A percentile compares a stretch with the other conserved stretches of the same genome.
These are phyloP conservation scores for Penicillium lagena DNA, from an alignment of 495 filamentous ascomycete genomes.

Conservation along the genomic window DNA sequence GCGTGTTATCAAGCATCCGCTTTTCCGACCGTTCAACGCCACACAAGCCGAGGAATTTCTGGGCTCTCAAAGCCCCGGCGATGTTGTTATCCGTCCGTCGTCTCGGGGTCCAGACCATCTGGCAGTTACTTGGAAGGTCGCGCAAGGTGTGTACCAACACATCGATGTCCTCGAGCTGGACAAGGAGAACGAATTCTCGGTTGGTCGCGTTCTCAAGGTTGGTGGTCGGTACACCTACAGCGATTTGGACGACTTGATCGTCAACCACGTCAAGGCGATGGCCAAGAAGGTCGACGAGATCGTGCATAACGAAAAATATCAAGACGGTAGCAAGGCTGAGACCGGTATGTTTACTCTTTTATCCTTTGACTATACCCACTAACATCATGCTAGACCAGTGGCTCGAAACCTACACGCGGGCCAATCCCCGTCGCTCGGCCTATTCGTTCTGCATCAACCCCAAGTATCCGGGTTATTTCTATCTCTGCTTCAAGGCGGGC, in stretches of 20 bases:
- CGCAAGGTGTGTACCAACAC: constrained; percentile 89
- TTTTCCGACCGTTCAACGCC: constrained; percentile 89
- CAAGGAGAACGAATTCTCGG: constrained; percentile 93
- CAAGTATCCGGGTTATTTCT: constrained; percentile 91
- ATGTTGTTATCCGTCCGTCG: constrained; percentile 90
- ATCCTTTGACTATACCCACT: constrained; percentile 13
- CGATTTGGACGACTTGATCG: constrained; percentile 95
- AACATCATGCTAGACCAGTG: constrained; percentile 66
- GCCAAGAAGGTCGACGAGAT: constrained; percentile 96
- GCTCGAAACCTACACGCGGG: constrained; percentile 90
- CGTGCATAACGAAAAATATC: constrained; percentile 86
- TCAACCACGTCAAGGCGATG: constrained; percentile 95
- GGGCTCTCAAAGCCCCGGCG: constrained; percentile 73
- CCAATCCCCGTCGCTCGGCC: constrained; percentile 87
- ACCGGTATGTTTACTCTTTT: constrained; percentile 59
- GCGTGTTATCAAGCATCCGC: constrained; percentile 92
- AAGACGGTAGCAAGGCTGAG: constrained; percentile 68
- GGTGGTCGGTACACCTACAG: constrained; percentile 83
- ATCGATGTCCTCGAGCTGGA: constrained; percentile 94
- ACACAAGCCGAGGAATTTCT: constrained; percentile 92
- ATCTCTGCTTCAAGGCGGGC: constrained; percentile 90
- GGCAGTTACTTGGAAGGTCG: constrained; percentile 97
- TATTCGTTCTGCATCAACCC: constrained; percentile 93
- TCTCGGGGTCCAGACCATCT: constrained; percentile 93
- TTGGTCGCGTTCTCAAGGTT: constrained; percentile 76